Conservation (phyloP, 2,329 filamentous ascomycete genomes). For the Trichoderma koningiopsis region DNA sequence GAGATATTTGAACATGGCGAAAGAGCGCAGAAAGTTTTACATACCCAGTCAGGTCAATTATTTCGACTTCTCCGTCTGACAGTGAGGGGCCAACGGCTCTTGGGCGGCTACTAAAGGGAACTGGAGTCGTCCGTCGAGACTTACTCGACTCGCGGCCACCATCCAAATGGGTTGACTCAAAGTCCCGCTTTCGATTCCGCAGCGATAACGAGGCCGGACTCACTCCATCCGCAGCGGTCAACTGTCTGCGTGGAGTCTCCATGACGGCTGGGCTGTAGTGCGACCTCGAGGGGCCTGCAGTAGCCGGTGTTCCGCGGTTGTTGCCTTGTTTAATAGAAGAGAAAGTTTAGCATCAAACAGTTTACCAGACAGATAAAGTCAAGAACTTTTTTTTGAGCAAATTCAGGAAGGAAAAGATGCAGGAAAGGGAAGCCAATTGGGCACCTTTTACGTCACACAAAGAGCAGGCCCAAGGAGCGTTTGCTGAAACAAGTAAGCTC, state of each 20-base stretch:
- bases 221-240: slow-evolving; percentile 15
- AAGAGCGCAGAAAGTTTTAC: slow-evolving; percentile 1
- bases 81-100: background rate
- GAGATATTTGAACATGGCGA: background rate
- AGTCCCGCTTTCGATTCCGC: slow-evolving; percentile 38
- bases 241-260: slow-evolving; percentile 28
- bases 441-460: slow-evolving; percentile 7
- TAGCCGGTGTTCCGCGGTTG: background rate
- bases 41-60: slow-evolving; percentile 50
- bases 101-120: background rate
- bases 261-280: slow-evolving; percentile 28
- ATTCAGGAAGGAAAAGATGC: too few relatives aligned
- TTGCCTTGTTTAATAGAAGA: background rate
- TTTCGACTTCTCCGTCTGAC: slow-evolving; percentile 29
- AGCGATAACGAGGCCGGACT: slow-evolving; percentile 30
- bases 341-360: background rate
- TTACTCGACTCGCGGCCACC: slow-evolving; percentile 33
- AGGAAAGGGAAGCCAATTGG: background rate
- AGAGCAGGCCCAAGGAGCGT: background rate
- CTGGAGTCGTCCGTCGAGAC: slow-evolving; percentile 39
- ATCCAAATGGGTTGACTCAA: slow-evolving; percentile 29
- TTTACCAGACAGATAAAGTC: background rate
- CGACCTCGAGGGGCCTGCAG: background rate
- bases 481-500: background rate
- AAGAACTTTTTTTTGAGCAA: background rate